These are phyloP conservation scores for Helichrysum umbraculigerum DNA, from an alignment of 129 eudicot species.

Conservation along the genomic window DNA sequence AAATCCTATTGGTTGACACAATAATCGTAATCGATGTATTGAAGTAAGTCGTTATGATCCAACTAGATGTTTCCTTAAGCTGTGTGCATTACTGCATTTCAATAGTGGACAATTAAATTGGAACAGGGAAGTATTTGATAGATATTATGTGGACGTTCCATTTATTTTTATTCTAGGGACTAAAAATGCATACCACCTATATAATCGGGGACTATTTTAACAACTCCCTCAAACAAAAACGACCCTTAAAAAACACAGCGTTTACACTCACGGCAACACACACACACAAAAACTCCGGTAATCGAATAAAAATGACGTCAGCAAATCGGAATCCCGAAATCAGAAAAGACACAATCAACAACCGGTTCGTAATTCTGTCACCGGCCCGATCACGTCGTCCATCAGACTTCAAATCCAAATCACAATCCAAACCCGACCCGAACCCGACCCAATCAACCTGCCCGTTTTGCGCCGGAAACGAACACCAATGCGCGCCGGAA, in stretches of 20 bases:
- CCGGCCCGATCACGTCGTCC: constrained; percentile 95
- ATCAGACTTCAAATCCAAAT: constrained; percentile 82
- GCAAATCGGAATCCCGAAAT: constrained; percentile 56
- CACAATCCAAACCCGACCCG: constrained; percentile 50
- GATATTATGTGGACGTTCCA: too few species aligned
- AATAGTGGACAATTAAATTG: too few species aligned
- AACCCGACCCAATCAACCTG: constrained; percentile 45
- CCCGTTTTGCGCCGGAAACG: constrained; percentile 90
- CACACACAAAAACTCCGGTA: constrained; percentile 10
- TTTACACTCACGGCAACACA: not conserved
- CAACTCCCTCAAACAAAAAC: too few species aligned
- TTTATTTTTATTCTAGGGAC: too few species aligned
- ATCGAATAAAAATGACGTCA: constrained; percentile 26
- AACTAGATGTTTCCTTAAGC: too few species aligned
- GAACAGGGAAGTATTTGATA: too few species aligned
- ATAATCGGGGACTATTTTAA: too few species aligned
- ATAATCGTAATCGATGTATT: too few species aligned
- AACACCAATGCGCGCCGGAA: constrained; percentile 92
- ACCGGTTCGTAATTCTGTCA: constrained; percentile 75
- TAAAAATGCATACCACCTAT: too few species aligned
- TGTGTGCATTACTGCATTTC: too few species aligned
- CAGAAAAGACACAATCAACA: constrained; percentile 73
- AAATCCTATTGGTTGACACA: too few species aligned
- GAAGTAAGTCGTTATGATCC: too few species aligned
- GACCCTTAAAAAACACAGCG: not conserved